phyloP scores from a whole-genome alignment of 2,329 filamentous ascomycete species.

The Colletotrichum theobromicola region DNA sequence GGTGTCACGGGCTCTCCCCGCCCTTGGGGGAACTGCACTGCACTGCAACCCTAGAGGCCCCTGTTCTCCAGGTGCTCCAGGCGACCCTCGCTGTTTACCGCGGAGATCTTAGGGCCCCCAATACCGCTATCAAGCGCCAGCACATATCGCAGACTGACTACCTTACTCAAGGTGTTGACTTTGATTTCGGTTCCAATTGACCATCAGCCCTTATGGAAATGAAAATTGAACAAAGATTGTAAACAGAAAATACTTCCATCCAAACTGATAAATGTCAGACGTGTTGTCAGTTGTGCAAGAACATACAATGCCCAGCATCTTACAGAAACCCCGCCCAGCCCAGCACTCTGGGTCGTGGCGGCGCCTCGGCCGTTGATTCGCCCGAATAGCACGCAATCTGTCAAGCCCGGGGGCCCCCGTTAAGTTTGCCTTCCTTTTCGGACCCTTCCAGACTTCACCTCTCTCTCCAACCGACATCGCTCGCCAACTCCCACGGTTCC shows the following conservation, averaged over 20 bases:
- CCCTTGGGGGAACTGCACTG: neutral
- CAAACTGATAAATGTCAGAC: neutral
- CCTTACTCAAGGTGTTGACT: neutral
- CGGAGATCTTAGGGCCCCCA: neutral
- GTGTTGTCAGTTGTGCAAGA: neutral
- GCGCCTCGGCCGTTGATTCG: conserved; percentile 20
- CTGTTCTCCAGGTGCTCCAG: neutral
- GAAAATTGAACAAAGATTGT: neutral
- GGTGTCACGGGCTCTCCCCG: neutral
- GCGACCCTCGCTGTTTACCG: neutral
- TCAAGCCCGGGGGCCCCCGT: conserved; percentile 2
- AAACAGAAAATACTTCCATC: neutral
- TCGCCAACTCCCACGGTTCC: neutral
- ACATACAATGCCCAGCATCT: neutral
- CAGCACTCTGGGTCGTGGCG: conserved; percentile 15
- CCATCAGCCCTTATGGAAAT: neutral
- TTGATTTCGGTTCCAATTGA: neutral
- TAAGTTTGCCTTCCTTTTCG: conserved; percentile 1
- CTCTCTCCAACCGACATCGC: conserved; percentile 13
- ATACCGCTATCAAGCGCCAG: neutral
- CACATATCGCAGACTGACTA: neutral
- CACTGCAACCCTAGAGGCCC: neutral
- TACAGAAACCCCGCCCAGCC: neutral
- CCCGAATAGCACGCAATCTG: conserved; percentile 11
- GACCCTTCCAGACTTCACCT: neutral